Evolutionary conservation across 2,329 filamentous ascomycete genomes (phyloP), one percentile per base, ranked within the genome.

Genomic region (Eutypa lata): DNA sequence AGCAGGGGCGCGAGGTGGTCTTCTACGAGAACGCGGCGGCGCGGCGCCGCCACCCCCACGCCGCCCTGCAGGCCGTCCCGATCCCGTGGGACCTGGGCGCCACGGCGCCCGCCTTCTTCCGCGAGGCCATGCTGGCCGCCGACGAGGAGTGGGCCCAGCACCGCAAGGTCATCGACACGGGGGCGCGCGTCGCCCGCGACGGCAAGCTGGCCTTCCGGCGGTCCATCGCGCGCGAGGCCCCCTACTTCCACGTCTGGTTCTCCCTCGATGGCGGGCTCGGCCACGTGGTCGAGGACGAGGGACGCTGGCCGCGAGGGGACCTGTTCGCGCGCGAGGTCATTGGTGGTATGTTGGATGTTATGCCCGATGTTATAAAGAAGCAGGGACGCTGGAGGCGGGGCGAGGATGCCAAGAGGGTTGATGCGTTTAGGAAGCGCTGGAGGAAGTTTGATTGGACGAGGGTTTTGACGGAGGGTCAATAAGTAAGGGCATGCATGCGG

Each of bases 221-320:
- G 52, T 88, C 82, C 19, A 77, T 99, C 55, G 90, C 90, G 13
- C 96, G 95, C 73, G 93, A 99, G 75, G 93, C 95, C 89, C 93
- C 95, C 0, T 99, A 99, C 70, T 99, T 99, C 65, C 94, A 99
- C 69, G 93, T 87, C 19, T 99, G 93, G 92, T 97, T 97, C 68
- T 83, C 85, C 49, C 76, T 99, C 1, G 92, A 99, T 66, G 94
- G 94, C 2, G 94, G 94, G 0, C 73, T 99, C 59, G 94, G 91
- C 0, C 94, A 99, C 69, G 78, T 99, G 8, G 89, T 99, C 0
- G 94, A 99, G 72, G 90, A 99, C 62, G 77, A 85, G 26, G 81
- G 84, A 47, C 78, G 86, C 48, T 99, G 94, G 94, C 95, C 95
- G 0, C 83, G 81, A 62, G 93, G 93, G 0, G 94, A 99, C 71